phyloP scores from a whole-genome alignment of 1,139 yeast species.

The Yamadazyma epiphylla region DNA sequence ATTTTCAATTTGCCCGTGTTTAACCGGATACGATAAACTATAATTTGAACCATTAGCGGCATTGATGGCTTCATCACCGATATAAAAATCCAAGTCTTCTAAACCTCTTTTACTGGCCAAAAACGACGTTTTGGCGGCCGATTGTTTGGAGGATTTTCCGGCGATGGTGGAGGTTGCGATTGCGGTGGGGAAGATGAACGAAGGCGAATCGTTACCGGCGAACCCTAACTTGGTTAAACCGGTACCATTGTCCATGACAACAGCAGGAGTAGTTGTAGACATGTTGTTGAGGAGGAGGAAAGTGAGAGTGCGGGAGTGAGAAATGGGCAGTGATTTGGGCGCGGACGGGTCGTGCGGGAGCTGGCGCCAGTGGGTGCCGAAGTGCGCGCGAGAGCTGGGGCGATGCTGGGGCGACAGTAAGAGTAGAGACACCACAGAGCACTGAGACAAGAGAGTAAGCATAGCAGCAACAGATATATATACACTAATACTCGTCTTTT shows the following conservation, averaged over 20 bases:
- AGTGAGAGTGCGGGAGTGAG: too few relatives aligned
- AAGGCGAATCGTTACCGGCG: conserved; percentile 98
- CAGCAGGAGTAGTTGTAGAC: conserved; percentile 83
- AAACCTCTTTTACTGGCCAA: conserved; percentile 79
- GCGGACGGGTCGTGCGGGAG: too few relatives aligned
- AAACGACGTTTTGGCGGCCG: conserved; percentile 40
- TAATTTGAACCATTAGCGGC: conserved; percentile 91
- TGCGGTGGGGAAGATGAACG: conserved; percentile 96
- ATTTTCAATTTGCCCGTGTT: conserved; percentile 96
- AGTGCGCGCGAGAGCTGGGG: background rate
- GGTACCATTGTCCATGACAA: conserved; percentile 98
- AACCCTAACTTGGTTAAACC: conserved; percentile 96
- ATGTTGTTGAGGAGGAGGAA: conserved; percentile 31
- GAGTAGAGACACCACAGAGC: too few relatives aligned
- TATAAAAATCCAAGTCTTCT: conserved; percentile 90
- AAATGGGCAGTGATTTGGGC: too few relatives aligned
- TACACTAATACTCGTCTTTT: conserved; percentile 67
- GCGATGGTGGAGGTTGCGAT: conserved; percentile 71
- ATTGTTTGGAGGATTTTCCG: conserved; percentile 28
- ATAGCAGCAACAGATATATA: background rate
- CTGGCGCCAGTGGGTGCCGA: background rate
- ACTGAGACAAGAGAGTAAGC: background rate
- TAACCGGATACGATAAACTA: conserved; percentile 85
- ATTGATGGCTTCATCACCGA: conserved; percentile 90
- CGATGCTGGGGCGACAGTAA: too few relatives aligned